These are phyloP conservation scores for Talaromyces sp. DNA, from an alignment of 2,329 filamentous ascomycete species.

Conservation along the genomic window DNA sequence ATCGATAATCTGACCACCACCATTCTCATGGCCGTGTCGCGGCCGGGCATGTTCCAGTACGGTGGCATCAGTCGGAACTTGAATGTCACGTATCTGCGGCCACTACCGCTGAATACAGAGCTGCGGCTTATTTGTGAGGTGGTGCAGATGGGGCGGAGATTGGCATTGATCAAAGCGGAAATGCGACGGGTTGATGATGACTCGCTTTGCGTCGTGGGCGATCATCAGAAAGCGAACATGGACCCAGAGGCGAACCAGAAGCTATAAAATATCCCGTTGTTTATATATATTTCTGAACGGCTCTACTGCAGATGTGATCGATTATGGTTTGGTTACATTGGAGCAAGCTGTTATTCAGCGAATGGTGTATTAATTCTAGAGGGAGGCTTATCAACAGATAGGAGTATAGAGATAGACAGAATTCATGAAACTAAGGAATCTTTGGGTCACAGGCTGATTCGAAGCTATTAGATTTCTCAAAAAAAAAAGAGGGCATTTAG, in stretches of 20 bases:
- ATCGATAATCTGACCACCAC: conserved; percentile 64
- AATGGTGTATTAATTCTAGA: conserved; percentile 7
- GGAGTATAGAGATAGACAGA: conserved; percentile 5
- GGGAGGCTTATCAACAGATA: conserved; percentile 6
- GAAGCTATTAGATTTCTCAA: not conserved
- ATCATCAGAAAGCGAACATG: conserved; percentile 62
- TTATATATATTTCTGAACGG: not conserved
- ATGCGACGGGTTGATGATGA: conserved; percentile 54
- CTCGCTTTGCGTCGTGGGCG: conserved; percentile 52
- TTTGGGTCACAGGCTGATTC: not conserved
- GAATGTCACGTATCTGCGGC: conserved; percentile 63
- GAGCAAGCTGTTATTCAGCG: not conserved
- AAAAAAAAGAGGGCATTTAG: not conserved
- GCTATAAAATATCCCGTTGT: conserved; percentile 15
- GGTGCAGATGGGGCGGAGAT: conserved; percentile 52
- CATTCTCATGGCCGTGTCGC: conserved; percentile 53
- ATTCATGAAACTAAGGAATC: not conserved
- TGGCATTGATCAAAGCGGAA: conserved; percentile 52
- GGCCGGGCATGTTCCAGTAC: conserved; percentile 57
- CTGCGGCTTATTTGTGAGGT: conserved; percentile 55
- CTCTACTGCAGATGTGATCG: too few relatives aligned
- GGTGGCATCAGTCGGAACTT: conserved; percentile 64
- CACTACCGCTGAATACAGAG: conserved; percentile 50
- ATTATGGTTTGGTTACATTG: not conserved
- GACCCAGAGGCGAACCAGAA: conserved; percentile 40